Evolutionary conservation across 1,139 yeast genomes (phyloP).

Genomic region (Yarrowia galli): DNA sequence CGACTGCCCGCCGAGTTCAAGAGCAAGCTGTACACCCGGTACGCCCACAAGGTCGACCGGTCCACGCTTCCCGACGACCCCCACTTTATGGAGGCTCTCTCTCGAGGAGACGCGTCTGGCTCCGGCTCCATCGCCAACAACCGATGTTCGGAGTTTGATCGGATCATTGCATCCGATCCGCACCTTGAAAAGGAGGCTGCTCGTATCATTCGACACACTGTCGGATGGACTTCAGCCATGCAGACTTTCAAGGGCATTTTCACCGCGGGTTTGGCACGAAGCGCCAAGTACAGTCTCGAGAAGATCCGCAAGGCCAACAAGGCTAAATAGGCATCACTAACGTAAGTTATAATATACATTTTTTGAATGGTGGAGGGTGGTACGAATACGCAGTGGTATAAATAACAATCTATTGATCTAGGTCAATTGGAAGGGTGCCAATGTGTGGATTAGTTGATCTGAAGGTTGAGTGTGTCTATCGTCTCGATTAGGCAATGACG

Average conservation of each 20-base stretch:
- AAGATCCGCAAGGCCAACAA: constrained; percentile 56
- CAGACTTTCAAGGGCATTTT: constrained; percentile 85
- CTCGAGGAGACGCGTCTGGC: constrained; percentile 29
- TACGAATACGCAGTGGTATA: no score
- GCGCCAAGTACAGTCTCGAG: constrained; percentile 78
- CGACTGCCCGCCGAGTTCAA: constrained; percentile 63
- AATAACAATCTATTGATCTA: no score
- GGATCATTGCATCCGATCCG: constrained; percentile 54
- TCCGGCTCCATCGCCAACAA: constrained; percentile 32
- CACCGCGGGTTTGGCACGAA: constrained; percentile 82
- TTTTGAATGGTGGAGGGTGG: no score
- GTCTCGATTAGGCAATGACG: no score
- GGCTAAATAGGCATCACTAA: constrained; percentile 38
- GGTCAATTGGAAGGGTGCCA: no score
- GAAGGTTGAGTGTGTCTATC: no score
- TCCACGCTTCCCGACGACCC: constrained; percentile 28
- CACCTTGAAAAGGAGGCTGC: constrained; percentile 55
- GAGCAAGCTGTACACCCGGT: constrained; percentile 55
- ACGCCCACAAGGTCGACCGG: constrained; percentile 50
- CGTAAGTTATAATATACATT: constrained; percentile 15
- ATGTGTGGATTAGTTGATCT: no score
- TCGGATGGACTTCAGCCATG: constrained; percentile 69
- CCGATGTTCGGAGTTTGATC: constrained; percentile 50
- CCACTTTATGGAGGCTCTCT: constrained; percentile 32
- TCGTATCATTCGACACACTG: constrained; percentile 62